Conservation (phyloP, 495 filamentous ascomycete species). For the Xylaria sp. region DNA sequence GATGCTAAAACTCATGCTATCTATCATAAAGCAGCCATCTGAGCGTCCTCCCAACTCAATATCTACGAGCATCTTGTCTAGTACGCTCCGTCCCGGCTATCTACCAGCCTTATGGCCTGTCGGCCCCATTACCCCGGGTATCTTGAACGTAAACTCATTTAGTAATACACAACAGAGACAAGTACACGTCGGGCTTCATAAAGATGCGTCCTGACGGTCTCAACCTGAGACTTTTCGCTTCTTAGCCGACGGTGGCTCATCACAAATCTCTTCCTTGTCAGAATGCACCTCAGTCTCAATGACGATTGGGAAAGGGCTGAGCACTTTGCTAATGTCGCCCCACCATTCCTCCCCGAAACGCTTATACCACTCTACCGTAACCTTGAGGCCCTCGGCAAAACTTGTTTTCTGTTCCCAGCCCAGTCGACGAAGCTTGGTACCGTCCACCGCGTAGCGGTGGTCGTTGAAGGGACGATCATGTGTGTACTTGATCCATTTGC, state of each 20-base stretch:
- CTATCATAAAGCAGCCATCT: slow-evolving; percentile 9
- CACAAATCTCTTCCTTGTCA: slow-evolving; percentile 56
- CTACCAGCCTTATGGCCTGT: not conserved
- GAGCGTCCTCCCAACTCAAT: not conserved
- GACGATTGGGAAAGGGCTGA: slow-evolving; percentile 65
- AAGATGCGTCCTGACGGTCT: slow-evolving; percentile 46
- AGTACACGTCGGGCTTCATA: slow-evolving; percentile 48
- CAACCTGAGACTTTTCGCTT: slow-evolving; percentile 52
- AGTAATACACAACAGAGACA: slow-evolving; percentile 24
- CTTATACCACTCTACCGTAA: slow-evolving; percentile 76
- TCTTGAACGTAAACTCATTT: slow-evolving; percentile 27
- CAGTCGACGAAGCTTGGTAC: slow-evolving; percentile 65
- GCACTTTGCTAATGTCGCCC: slow-evolving; percentile 72
- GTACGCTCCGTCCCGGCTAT: not conserved
- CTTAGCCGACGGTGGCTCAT: slow-evolving; percentile 47
- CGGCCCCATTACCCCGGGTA: slow-evolving; percentile 13
- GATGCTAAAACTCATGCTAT: slow-evolving; percentile 1
- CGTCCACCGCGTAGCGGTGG: slow-evolving; percentile 71
- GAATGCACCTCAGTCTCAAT: slow-evolving; percentile 56
- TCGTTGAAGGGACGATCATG: slow-evolving; percentile 78
- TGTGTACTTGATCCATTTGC: slow-evolving; percentile 67
- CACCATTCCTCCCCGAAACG: slow-evolving; percentile 70
- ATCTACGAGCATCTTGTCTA: not conserved
- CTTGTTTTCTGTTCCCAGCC: slow-evolving; percentile 71
- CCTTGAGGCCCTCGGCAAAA: slow-evolving; percentile 66